A percentile compares a stretch with the other conserved stretches of the same genome.
phyloP scores from a whole-genome alignment of 768 basidiomycete genomes.

The Phanerochaete sordida region DNA sequence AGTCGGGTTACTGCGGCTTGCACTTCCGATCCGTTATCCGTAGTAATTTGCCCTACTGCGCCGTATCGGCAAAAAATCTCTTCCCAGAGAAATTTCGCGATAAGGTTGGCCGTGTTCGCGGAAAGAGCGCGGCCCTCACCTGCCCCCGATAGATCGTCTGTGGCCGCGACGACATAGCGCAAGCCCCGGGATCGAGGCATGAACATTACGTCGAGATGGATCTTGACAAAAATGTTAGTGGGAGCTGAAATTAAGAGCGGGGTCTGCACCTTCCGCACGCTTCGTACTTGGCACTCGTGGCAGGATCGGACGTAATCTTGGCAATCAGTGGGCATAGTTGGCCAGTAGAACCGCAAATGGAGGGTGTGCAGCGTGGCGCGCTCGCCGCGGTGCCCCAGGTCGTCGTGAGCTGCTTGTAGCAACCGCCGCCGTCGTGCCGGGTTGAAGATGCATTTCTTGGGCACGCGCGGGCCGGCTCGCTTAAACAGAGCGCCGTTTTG shows the following conservation, averaged over 20 bases:
- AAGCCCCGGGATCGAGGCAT: slow-evolving; percentile 32
- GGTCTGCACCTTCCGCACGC: slow-evolving; percentile 17
- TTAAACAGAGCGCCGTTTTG: too few relatives aligned
- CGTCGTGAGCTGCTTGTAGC: too few relatives aligned
- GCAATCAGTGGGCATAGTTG: slow-evolving; percentile 15
- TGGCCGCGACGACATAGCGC: slow-evolving; percentile 34
- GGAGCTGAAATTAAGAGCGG: slow-evolving; percentile 18
- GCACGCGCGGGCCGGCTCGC: too few relatives aligned
- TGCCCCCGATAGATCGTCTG: slow-evolving; percentile 10
- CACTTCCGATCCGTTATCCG: not conserved
- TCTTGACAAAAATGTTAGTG: slow-evolving; percentile 28
- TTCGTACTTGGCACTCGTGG: slow-evolving; percentile 34
- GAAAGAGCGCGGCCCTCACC: not conserved
- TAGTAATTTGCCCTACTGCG: not conserved
- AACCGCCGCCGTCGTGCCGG: too few relatives aligned
- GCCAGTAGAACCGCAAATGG: slow-evolving; percentile 33
- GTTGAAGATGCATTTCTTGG: too few relatives aligned
- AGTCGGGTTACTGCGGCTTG: not conserved
- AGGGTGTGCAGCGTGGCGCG: too few relatives aligned
- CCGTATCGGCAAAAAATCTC: slow-evolving; percentile 3
- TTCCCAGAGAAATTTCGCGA: slow-evolving; percentile 3
- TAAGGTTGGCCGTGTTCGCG: not conserved
- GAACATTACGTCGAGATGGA: slow-evolving; percentile 39
- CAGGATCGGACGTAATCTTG: slow-evolving; percentile 27
- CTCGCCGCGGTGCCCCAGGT: too few relatives aligned